Evolutionary conservation across 2,329 filamentous ascomycete genomes (phyloP).

Genomic region (Apiospora aurea): DNA sequence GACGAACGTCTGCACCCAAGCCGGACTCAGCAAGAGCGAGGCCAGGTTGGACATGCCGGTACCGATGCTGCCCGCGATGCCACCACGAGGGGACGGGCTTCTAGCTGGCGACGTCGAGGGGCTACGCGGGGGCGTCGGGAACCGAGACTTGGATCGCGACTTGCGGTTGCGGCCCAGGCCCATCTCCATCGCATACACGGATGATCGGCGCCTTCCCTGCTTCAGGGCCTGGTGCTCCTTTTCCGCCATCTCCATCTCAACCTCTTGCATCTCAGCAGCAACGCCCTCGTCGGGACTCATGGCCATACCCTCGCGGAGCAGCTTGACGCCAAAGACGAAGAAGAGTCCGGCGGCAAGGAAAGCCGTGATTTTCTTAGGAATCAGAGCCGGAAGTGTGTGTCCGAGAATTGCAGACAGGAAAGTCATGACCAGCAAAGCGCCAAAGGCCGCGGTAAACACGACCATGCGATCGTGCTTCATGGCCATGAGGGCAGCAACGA

Average conservation of each 20-base stretch:
- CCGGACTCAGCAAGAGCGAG: constrained; percentile 87
- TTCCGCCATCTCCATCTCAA: constrained; percentile 91
- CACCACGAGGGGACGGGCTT: constrained; percentile 57
- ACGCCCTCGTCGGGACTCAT: constrained; percentile 93
- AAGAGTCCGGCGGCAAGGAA: constrained; percentile 87
- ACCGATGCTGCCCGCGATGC: constrained; percentile 43
- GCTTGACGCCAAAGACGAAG: constrained; percentile 84
- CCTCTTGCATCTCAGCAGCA: constrained; percentile 96
- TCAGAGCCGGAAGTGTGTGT: constrained; percentile 87
- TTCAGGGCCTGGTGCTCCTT: constrained; percentile 82
- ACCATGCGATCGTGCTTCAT: constrained; percentile 96
- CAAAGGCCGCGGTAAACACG: constrained; percentile 94
- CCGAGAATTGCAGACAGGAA: constrained; percentile 91
- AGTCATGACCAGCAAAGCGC: constrained; percentile 92
- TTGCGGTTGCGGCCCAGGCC: constrained; percentile 72
- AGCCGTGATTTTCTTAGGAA: constrained; percentile 90
- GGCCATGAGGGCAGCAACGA: constrained; percentile 96
- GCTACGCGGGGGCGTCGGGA: constrained; percentile 82
- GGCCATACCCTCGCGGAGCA: constrained; percentile 84
- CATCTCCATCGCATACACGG: constrained; percentile 80
- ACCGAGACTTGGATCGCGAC: constrained; percentile 75
- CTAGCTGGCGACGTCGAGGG: constrained; percentile 78
- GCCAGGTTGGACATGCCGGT: constrained; percentile 81
- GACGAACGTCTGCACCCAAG: constrained; percentile 98
- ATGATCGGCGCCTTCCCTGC: constrained; percentile 69